Evolutionary conservation across 768 basidiomycete species (phyloP).

Genomic region (Boletus rex-veris): DNA sequence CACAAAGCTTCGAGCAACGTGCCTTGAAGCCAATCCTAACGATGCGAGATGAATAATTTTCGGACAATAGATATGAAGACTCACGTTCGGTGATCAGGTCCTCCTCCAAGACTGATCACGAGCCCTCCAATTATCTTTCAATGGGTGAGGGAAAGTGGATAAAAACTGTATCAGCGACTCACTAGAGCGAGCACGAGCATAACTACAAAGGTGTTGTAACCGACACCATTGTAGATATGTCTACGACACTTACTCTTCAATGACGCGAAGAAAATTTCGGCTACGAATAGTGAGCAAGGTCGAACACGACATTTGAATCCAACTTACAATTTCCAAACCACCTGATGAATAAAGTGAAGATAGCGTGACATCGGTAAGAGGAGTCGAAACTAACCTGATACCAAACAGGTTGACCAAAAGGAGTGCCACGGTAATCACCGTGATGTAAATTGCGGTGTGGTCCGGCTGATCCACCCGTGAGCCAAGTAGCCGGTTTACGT

Average conservation of each 20-base stretch:
- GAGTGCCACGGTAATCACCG: constrained; percentile 36
- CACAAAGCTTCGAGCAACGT: background rate
- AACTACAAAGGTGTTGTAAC: constrained; percentile 23
- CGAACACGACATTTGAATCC: background rate
- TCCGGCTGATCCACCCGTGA: constrained; percentile 24
- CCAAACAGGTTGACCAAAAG: constrained; percentile 46
- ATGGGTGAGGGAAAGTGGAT: background rate
- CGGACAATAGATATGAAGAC: constrained; percentile 32
- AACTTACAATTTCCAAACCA: constrained; percentile 23
- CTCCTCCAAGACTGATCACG: constrained; percentile 57
- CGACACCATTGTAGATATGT: background rate
- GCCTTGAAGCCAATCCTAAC: constrained; percentile 20
- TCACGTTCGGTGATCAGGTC: constrained; percentile 44
- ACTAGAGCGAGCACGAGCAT: constrained; percentile 36
- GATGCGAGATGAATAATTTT: background rate
- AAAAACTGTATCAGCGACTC: background rate
- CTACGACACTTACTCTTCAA: constrained; percentile 18
- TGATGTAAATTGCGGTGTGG: constrained; percentile 41
- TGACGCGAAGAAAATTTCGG: constrained; percentile 22
- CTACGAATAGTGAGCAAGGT: constrained; percentile 11
- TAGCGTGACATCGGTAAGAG: constrained; percentile 27
- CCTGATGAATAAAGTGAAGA: constrained; percentile 28
- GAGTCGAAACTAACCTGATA: constrained; percentile 41
- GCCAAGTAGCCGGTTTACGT: background rate
- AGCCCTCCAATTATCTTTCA: constrained; percentile 39